phyloP scores from a whole-genome alignment of 352 stramenopile species.

The Phytophthora pinifolia region DNA sequence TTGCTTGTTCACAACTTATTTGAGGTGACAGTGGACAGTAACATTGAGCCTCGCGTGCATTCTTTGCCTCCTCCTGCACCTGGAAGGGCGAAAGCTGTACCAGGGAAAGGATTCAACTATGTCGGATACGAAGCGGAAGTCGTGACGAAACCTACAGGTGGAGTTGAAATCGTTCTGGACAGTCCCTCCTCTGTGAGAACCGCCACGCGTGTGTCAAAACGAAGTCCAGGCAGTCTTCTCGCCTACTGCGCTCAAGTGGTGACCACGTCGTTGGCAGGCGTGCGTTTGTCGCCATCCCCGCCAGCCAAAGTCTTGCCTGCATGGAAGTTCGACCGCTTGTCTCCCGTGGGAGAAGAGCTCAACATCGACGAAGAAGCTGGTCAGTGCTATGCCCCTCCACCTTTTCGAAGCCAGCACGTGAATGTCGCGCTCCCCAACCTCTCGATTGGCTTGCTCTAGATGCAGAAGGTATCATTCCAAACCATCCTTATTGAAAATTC shows the following conservation, averaged over 20 bases:
- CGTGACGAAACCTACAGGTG: constrained; percentile 4
- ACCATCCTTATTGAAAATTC: too few species aligned
- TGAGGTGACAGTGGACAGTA: constrained; percentile 3
- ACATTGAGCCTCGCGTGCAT: background rate
- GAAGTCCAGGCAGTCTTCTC: constrained; percentile 29
- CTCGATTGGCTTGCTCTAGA: constrained; percentile 30
- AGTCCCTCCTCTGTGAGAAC: constrained; percentile 4
- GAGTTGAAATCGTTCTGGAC: constrained; percentile 13
- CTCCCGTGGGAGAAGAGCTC: constrained; percentile 13
- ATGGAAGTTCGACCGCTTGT: constrained; percentile 30
- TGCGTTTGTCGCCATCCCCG: constrained; percentile 16
- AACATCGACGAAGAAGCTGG: constrained; percentile 27
- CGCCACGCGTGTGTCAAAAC: constrained; percentile 23
- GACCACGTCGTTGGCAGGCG: constrained; percentile 24
- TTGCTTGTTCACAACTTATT: constrained; percentile 10
- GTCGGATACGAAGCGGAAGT: constrained; percentile 11
- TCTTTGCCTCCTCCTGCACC: constrained; percentile 18
- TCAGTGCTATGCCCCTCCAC: constrained; percentile 4
- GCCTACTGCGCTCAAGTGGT: constrained; percentile 49
- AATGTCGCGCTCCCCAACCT: constrained; percentile 24
- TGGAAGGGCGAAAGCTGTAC: constrained; percentile 14
- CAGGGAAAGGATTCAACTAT: constrained; percentile 20
- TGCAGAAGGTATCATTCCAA: too few species aligned
- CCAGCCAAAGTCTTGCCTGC: constrained; percentile 36
- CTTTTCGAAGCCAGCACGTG: background rate